phyloP scores from a whole-genome alignment of 805 yeast species.

The Dipodascus albidus region DNA sequence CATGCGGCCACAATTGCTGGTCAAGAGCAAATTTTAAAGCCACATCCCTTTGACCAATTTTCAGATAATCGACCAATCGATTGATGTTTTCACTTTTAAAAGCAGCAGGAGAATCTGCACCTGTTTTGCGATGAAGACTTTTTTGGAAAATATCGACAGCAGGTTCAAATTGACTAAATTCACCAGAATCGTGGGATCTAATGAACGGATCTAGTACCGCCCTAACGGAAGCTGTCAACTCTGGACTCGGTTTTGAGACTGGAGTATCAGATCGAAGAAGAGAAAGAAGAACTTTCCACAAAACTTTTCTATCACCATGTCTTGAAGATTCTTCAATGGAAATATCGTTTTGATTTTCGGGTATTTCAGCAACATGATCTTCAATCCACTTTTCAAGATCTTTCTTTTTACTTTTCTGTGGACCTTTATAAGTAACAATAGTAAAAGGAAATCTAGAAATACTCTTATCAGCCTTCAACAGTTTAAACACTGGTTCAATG shows the following conservation, averaged over 20 bases:
- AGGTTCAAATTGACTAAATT: constrained; percentile 12
- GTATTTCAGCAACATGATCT: constrained; percentile 22
- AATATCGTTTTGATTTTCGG: constrained; percentile 10
- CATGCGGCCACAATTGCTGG: constrained; percentile 65
- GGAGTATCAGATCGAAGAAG: constrained; percentile 26
- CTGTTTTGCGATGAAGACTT: constrained; percentile 7
- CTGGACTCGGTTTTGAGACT: constrained; percentile 21
- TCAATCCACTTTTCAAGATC: constrained; percentile 63
- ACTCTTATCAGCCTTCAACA: constrained; percentile 20
- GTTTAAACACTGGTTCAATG: constrained; percentile 20
- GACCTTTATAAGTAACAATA: constrained; percentile 32
- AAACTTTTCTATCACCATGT: constrained; percentile 18
- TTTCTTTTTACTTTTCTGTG: constrained; percentile 44
- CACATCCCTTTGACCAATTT: constrained; percentile 47
- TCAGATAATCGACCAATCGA: constrained; percentile 11
- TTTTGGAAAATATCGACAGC: constrained; percentile 18
- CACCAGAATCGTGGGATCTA: constrained; percentile 9
- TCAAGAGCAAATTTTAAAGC: constrained; percentile 56
- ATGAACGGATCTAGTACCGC: constrained; percentile 17
- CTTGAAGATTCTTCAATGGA: constrained; percentile 15
- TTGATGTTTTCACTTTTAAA: constrained; percentile 13
- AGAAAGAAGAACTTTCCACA: constrained; percentile 26
- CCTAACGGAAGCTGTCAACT: constrained; percentile 11
- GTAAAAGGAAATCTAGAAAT: constrained; percentile 55
- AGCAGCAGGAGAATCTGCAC: constrained; percentile 3